Conservation (phyloP, 192 early-diverging fungal genomes). For the Paraglomus brasilianum region DNA sequence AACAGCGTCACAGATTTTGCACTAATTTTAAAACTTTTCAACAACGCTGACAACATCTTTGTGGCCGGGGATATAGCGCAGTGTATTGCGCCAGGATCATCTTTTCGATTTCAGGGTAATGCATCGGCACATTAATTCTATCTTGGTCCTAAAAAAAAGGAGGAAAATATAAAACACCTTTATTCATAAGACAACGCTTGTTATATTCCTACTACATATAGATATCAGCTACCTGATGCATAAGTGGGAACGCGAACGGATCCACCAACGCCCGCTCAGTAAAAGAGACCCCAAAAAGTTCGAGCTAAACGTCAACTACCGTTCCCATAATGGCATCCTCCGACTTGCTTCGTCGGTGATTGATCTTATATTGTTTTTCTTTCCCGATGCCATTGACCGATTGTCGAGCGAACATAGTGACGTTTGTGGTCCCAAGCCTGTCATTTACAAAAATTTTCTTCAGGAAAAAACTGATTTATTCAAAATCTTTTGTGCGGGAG, state of each 20-base stretch:
- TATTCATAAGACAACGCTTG: no score
- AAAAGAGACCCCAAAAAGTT: conserved; percentile 22
- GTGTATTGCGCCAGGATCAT: conserved; percentile 21
- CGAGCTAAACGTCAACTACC: conserved; percentile 16
- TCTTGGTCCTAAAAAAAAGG: no score
- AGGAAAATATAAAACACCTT: no score
- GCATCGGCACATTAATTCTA: no score
- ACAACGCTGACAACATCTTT: conserved; percentile 7
- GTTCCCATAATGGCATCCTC: conserved; percentile 26
- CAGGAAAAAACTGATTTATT: not conserved
- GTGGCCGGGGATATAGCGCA: conserved; percentile 26
- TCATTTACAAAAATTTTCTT: not conserved
- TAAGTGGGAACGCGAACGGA: conserved; percentile 19
- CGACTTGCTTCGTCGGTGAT: conserved; percentile 6
- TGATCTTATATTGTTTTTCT: conserved; percentile 4
- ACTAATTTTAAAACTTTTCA: conserved; percentile 20
- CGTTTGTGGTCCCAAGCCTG: conserved; percentile 18
- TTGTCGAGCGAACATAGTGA: not conserved
- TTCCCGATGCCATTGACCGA: conserved; percentile 24
- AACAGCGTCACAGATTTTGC: conserved; percentile 12
- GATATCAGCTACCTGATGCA: conserved; percentile 11
- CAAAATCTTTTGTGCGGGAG: not conserved
- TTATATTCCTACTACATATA: no score
- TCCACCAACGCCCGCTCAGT: not conserved
- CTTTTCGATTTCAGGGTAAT: conserved; percentile 29